A percentile compares a stretch with the other conserved stretches of the same genome.
Evolutionary conservation across 805 yeast genomes (phyloP).

Genomic region (Metschnikowia kunwiensis): DNA sequence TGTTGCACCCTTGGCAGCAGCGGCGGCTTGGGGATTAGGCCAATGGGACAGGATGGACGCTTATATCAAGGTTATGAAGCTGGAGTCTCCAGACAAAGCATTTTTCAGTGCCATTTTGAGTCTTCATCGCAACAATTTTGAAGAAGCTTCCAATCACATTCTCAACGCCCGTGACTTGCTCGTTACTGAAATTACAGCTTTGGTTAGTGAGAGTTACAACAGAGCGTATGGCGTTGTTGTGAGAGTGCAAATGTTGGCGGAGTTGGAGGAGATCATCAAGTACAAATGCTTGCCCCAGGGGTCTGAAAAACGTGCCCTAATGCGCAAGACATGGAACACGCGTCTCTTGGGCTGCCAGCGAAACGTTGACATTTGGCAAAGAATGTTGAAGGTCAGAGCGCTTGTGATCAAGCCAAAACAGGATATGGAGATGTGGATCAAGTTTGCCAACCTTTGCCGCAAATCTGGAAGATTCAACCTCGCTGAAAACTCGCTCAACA

Average conservation of each 20-base stretch:
- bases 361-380: conserved; percentile 98
- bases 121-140: conserved; percentile 82
- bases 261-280: conserved; percentile 87
- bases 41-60: conserved; percentile 97
- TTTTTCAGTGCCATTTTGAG: conserved; percentile 89
- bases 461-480: conserved; percentile 89
- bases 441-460: conserved; percentile 93
- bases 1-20: conserved; percentile 97
- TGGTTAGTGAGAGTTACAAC: conserved; percentile 92
- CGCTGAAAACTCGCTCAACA: conserved; percentile 87
- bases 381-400: conserved; percentile 89
- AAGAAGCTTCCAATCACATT: conserved; percentile 75
- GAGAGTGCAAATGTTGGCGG: conserved; percentile 95
- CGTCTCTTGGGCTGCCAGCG: conserved; percentile 91
- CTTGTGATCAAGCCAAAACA: conserved; percentile 92
- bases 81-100: conserved; percentile 90
- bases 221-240: conserved; percentile 97
- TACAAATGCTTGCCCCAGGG: conserved; percentile 83
- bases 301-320: conserved; percentile 71
- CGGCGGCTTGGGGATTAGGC: conserved; percentile 97
- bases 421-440: conserved; percentile 97
- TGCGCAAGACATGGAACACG: conserved; percentile 92
- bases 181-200: conserved; percentile 89
- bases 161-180: conserved; percentile 81
- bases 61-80: conserved; percentile 84